Base-by-base conservation (phyloP, 345 rosid genomes). In the Chamaenerion angustifolium region DNA sequence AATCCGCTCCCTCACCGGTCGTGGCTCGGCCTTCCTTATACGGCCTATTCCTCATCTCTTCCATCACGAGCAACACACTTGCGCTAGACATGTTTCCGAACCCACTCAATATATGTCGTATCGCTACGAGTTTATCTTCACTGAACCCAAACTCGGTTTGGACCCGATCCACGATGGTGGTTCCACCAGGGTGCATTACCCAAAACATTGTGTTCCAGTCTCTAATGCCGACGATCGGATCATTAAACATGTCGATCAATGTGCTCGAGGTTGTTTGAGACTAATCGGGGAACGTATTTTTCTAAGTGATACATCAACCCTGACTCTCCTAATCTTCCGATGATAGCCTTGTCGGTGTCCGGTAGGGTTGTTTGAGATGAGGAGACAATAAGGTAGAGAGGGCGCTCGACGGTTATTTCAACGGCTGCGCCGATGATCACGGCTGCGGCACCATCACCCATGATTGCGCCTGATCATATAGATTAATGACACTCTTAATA, bases 171-270 rank as follows among this genome's bases (percentile, higher is more conserved):
- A 59, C 14, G 27, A 55, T 13, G 1, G 45, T 45, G 12, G 17
- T 44, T 6, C 56, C 56, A 0, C 56, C 52, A 1, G 60, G 48
- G 14, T 59, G 69, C n/a, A 65, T 46, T 6, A 59, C 51, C 56
- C 58, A 65, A 12, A 65, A 65, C 49, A 54, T 13, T 9, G 56
- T 27, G 53, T 65, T 65, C 69, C 57, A 45, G 40, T 65, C 64
- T 9, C 35, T 11, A n/a, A 21, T 10, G 10, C 43, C 11, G 14
- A 27, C 61, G 6, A 58, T 5, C 6, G 50, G 55, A 16, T 10
- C 8, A n/a, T n/a, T n/a, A 25, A 54, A 31, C 5, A 45, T n/a
- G 18, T 65, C 42, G 15, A 15, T 3, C 52, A 59, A 43, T 18
- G 14, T 49, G 31, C 18, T 43, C 49, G 16, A 54, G 5, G 41